Base-by-base conservation (phyloP, 2,329 filamentous ascomycete genomes). In the Aphanocladium album region DNA sequence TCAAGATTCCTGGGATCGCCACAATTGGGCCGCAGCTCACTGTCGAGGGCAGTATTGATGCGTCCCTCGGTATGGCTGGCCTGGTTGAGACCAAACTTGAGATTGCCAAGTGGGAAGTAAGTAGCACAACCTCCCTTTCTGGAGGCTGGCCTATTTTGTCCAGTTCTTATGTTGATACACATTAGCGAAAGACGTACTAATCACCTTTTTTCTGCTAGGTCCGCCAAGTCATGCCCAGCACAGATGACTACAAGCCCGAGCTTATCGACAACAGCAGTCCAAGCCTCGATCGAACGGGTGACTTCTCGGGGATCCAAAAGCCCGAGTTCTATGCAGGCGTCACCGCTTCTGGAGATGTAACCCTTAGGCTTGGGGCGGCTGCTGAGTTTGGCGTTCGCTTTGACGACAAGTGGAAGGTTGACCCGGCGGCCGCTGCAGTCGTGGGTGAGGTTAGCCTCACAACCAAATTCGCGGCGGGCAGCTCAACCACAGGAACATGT, bases 11-110 rank as follows among this genome's bases (percentile, higher is more conserved):
- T 1, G 68, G 67, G 2, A 69, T 74, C 35, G 62, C 66, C 6
- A 72, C 69, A 17, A 64, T 74, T n/a, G 69, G 72, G 1, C 72
- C 72, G 19, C 65, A 68, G 58, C 63, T 72, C 39, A 67, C 64
- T 9, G 62, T 71, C 30, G 64, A 66, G 43, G 65, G 64, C 3
- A 41, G 57, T 30, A 62, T 68, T 4, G 64, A 70, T 30, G 69
- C 66, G 16, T 54, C 57, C 14, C 47, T 69, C 30, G 62, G 61
- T 6, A 41, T 72, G 4, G 64, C 65, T 37, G 65, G 64, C 11
- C 62, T 63, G 17, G 57, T 72, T 21, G 63, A 72, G 51, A 67
- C 67, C 39, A 66, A 66, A 33, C 62, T 71, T 23, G 63, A 66
- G 23, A 64, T 71, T 45, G 67, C 69, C 33, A 64, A 63, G 51